Base-by-base conservation (phyloP, 495 filamentous ascomycete genomes). In the Aspergillus steynii region DNA sequence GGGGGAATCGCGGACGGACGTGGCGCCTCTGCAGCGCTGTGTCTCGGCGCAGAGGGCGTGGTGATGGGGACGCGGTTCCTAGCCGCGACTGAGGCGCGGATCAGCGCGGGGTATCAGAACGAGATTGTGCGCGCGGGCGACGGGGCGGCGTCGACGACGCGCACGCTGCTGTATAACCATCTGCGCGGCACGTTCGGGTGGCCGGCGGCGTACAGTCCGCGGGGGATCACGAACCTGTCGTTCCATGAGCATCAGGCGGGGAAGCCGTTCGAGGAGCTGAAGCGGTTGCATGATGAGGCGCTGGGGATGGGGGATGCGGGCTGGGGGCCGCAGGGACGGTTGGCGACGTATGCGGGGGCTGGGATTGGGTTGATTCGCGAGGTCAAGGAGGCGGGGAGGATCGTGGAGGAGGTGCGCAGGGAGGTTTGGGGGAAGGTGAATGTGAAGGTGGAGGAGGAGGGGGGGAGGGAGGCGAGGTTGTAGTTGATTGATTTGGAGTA, bases 31-130 rank as follows among this genome's bases (percentile, higher is more conserved):
- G 89, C 89, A 0, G 85, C 82, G 3, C 59, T 93, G 50, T 81
- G 80, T 26, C 73, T 93, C 1, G 91, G 89, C 25, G 91, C 90
- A 1, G 79, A 80, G 4, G 91, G 82, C 2, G 83, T 80, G 3
- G 88, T 83, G 0, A 77, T 95, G 74, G 91, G 91, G 3, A 93
- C 90, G 29, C 78, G 88, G 56, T 88, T 91, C 65, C 78, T 91
- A 26, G 85, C 88, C n/a, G 69, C 88, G 0, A 65, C 59, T 0
- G 91, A 95, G 66, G 85, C 89, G 3, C 76, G 77, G 4, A 85
- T 90, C 31, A 76, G 79, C 9, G 70, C 73, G 15, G 88, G 84
- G 15, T 88, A 88, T 66, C 83, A 81, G 60, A 68, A 85, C 55
- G 83, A 86, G 53, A 72, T 94, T 29, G 53, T 92, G 2, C 69